Conservation (phyloP, 441 rosid species). For the Jatropha podagrica region DNA sequence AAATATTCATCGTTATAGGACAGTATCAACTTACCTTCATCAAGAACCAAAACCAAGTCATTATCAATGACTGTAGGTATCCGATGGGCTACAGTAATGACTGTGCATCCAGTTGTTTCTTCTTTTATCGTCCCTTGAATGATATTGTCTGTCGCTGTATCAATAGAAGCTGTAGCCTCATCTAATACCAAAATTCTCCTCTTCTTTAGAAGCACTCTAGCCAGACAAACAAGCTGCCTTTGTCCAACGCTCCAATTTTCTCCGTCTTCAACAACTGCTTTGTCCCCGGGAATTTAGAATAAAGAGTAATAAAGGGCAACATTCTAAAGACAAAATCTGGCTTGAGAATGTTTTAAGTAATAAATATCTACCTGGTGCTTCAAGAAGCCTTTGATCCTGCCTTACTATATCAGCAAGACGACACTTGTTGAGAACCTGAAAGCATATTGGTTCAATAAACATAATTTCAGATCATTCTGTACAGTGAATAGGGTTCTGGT, state of each 20-base stretch:
- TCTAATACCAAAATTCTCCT: conserved; percentile 60
- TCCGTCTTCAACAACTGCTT: conserved; percentile 67
- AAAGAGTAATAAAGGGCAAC: neutral
- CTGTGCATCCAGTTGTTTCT: conserved; percentile 56
- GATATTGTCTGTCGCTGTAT: conserved; percentile 65
- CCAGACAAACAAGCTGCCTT: conserved; percentile 66
- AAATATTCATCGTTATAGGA: neutral
- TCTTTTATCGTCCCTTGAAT: conserved; percentile 56
- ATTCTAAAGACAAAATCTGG: neutral
- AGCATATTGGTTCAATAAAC: neutral
- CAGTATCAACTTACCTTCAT: conserved; percentile 41
- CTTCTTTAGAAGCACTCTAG: conserved; percentile 55
- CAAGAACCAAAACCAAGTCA: conserved; percentile 71
- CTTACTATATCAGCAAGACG: conserved; percentile 47
- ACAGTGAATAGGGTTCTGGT: neutral
- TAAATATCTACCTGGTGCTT: conserved; percentile 48
- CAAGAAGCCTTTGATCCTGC: conserved; percentile 59
- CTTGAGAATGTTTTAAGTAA: neutral
- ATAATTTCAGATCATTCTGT: neutral
- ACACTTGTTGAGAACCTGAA: conserved; percentile 58
- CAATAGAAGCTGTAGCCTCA: conserved; percentile 80
- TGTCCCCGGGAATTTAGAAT: neutral
- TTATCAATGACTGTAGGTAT: conserved; percentile 75
- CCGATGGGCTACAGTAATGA: conserved; percentile 74
- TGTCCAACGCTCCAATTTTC: conserved; percentile 80